A percentile compares a stretch with the other conserved stretches of the same genome.
Evolutionary conservation across 2,329 filamentous ascomycete genomes (phyloP).

Genomic region (Fusarium phyllophilum): DNA sequence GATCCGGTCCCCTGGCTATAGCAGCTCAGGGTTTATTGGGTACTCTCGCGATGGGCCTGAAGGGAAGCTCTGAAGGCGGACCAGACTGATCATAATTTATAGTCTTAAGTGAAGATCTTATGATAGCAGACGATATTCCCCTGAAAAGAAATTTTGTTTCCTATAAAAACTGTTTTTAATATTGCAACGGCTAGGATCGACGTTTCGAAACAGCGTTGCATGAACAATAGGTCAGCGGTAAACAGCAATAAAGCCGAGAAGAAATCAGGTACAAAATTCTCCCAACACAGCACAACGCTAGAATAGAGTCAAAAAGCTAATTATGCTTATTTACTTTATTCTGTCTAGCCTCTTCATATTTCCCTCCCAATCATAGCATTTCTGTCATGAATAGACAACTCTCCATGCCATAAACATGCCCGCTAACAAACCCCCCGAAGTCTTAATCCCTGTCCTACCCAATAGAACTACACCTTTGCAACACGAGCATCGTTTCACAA

Average conservation of each 20-base stretch:
- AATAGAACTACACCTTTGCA: constrained; percentile 30
- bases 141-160: neutral
- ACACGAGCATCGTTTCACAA: constrained; percentile 27
- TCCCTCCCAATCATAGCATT: neutral
- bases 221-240: neutral
- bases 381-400: neutral
- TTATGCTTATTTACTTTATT: neutral
- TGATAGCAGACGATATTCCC: neutral
- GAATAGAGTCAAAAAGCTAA: neutral
- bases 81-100: neutral
- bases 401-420: constrained; percentile 19
- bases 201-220: neutral
- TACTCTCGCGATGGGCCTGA: neutral
- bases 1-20: neutral
- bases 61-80: neutral
- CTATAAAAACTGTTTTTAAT: neutral
- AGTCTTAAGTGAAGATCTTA: neutral
- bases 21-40: neutral
- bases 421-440: constrained; percentile 4
- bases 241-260: neutral
- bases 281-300: too few relatives aligned
- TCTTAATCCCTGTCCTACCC: constrained; percentile 11
- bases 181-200: neutral
- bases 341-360: neutral
- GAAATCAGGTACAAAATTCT: neutral